Evolutionary conservation across 106 monocot genomes (phyloP), one percentile per base, ranked within the genome.

Genomic region (Dioscorea dumetorum): DNA sequence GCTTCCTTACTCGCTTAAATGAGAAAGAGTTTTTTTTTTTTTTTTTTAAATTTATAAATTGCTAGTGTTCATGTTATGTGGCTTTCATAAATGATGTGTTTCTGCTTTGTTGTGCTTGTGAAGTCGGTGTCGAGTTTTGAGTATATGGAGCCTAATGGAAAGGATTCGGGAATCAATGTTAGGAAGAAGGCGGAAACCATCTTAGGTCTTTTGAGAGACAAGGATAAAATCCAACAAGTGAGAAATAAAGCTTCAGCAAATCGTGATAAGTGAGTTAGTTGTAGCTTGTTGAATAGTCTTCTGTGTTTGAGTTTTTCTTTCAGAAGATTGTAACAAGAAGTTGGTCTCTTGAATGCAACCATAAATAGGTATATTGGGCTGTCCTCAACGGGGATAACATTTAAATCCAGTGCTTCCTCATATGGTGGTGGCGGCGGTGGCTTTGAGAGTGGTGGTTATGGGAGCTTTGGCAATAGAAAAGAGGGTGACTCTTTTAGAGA

Each of bases 141-240:
- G 70, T 83, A 83, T 78, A 83, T 88, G 66, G 95, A 95, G 49
- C 91, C 91, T 63, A 91, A 87, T 83, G 90, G 90, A 59, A 95
- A 95, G 71, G 95, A 95, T 74, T 67, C 71, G 20, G 95, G 95
- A 15, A 80, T 95, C 68, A 88, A 90, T 68, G 91, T 95, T 23
- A 83, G 95, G 67, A 95, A 88, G 73, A 92, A 92, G 70, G 81
- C 73, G 4, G 97, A 92, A 79, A 84, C 83, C 50, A 76, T 97
- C 64, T 80, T 83, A 59, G 72, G 68, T 57, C 84, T 90, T 63
- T 48, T 89, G 34, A 78, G 72, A 76, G 84, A 91, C 52, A 97
- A 83, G 62, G 97, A 87, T 49, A 97, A 90, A 71, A 81, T 92
- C 66, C 80, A 92, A 74, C 68, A 75, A 21, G 85, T 76, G n/a